Percentiles rank a stretch among this genome's conserved stretches.
Conservation (phyloP, 2,329 filamentous ascomycete species). For the Golovinomyces cichoracearum region DNA sequence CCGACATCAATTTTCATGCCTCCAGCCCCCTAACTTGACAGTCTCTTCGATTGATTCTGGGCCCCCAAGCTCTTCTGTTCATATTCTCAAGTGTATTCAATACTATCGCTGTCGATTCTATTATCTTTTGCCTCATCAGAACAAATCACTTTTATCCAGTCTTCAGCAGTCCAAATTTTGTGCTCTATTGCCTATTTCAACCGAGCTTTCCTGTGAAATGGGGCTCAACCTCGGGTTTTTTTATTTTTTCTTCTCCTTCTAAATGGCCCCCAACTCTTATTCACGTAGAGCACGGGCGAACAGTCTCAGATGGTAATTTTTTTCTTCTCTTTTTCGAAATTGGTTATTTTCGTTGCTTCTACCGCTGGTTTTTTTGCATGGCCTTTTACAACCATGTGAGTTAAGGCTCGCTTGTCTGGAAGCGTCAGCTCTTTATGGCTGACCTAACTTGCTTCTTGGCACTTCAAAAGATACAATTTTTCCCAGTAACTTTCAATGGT, state of each 20-base stretch:
- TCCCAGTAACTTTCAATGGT: too few species aligned
- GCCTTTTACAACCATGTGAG: too few species aligned
- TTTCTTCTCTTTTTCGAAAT: not conserved
- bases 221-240: too few species aligned
- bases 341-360: not conserved
- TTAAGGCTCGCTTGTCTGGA: too few species aligned
- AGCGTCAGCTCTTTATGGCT: too few species aligned
- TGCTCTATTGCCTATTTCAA: not conserved
- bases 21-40: not conserved
- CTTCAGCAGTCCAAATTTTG: not conserved
- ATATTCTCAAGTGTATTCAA: too few species aligned
- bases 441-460: too few species aligned
- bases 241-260: not conserved
- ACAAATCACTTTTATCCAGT: not conserved
- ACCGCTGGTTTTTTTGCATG: not conserved
- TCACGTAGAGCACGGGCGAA: not conserved
- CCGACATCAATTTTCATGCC: not conserved
- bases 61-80: too few species aligned
- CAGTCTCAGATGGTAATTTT: not conserved
- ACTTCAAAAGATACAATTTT: too few species aligned
- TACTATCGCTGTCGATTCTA: not conserved
- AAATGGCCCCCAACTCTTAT: not conserved
- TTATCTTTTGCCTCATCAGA: not conserved
- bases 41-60: not conserved
- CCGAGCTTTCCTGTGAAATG: too few species aligned